Conservation (phyloP, 805 yeast species). For the Cyberlindnera suaveolens region DNA sequence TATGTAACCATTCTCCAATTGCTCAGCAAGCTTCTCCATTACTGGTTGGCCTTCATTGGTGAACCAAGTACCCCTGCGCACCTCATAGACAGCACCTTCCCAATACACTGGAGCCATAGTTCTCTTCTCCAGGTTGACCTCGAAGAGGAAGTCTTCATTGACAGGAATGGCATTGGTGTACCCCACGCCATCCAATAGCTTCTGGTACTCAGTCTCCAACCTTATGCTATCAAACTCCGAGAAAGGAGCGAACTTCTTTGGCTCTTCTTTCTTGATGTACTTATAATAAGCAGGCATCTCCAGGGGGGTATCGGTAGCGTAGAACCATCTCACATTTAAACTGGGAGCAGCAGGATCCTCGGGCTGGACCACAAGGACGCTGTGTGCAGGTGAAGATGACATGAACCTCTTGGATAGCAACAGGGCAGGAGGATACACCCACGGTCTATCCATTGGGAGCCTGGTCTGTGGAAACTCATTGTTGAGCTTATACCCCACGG, state of each 20-base stretch:
- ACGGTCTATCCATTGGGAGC: constrained; percentile 1
- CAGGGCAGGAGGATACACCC: constrained; percentile 1
- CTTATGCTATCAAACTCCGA: constrained; percentile 53
- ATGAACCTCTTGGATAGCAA: background rate
- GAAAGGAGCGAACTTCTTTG: constrained; percentile 64
- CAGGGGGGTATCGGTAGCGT: constrained; percentile 74
- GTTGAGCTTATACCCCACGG: too few species aligned
- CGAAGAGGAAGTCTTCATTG: constrained; percentile 73
- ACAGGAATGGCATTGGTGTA: constrained; percentile 42
- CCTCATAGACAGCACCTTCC: constrained; percentile 82
- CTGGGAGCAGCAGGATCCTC: constrained; percentile 13
- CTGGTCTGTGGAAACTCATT: too few species aligned
- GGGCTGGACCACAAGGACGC: background rate
- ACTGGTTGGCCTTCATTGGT: constrained; percentile 51
- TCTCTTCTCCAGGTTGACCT: constrained; percentile 54
- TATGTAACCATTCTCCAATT: constrained; percentile 52
- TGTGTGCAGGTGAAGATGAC: background rate
- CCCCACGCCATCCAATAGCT: constrained; percentile 2
- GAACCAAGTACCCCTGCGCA: constrained; percentile 86
- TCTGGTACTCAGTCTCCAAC: constrained; percentile 40
- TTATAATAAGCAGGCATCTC: constrained; percentile 57
- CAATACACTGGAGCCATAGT: constrained; percentile 70
- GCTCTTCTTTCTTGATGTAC: constrained; percentile 43
- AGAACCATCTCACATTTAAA: constrained; percentile 53
- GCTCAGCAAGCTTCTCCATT: constrained; percentile 39